These are phyloP conservation scores for Tetracladium setigerum DNA, from an alignment of 495 filamentous ascomycete species.

Conservation along the genomic window DNA sequence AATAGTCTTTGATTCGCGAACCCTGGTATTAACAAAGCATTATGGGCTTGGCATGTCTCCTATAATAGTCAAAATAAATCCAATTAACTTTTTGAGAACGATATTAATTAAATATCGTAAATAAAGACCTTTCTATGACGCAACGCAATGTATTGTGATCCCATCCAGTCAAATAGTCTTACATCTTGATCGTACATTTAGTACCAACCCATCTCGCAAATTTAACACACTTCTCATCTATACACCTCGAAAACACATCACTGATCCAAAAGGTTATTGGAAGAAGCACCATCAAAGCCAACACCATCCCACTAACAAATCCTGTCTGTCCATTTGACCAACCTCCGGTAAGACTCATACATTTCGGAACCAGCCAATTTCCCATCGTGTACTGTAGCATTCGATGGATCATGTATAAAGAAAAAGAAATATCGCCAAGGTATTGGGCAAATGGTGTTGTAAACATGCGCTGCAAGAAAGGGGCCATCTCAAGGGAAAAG, in stretches of 20 bases:
- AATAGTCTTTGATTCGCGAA: no score
- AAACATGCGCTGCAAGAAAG: conserved; percentile 43
- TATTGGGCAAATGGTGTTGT: conserved; percentile 50
- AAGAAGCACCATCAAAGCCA: conserved; percentile 29
- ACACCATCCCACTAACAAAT: conserved; percentile 20
- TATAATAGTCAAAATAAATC: no score
- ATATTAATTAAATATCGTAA: no score
- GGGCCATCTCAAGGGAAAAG: conserved; percentile 43
- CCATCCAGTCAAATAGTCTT: no score
- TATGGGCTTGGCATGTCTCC: no score
- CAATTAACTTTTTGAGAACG: no score
- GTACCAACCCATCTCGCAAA: conserved; percentile 37
- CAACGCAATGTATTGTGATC: no score
- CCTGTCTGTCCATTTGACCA: no score
- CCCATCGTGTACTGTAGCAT: conserved; percentile 42
- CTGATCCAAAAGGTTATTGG: conserved; percentile 34
- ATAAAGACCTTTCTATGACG: no score
- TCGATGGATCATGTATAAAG: conserved; percentile 49
- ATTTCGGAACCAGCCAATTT: not conserved
- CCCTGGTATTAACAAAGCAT: no score
- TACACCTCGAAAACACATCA: conserved; percentile 38
- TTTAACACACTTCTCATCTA: conserved; percentile 36
- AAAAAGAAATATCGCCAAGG: conserved; percentile 47
- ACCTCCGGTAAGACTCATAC: not conserved
- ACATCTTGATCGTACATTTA: no score